Conservation (phyloP, 176 grass and related monocot species). For the Urochloa ruziziensis region DNA sequence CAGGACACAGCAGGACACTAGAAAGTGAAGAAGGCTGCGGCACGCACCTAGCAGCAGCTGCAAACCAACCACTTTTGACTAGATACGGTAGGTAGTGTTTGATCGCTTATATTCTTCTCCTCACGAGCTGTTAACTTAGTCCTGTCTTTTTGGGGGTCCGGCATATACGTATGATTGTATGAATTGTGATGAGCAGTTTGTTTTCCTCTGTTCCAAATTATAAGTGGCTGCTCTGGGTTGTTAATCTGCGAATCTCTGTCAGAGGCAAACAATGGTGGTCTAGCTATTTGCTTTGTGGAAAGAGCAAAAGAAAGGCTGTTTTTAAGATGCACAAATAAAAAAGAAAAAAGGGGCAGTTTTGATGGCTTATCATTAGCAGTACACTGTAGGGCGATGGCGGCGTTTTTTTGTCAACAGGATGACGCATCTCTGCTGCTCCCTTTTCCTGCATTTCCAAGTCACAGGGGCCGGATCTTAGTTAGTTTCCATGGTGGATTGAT, state of each 20-base stretch:
- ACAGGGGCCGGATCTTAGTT: background rate
- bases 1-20: background rate
- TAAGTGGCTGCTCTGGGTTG: background rate
- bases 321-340: background rate
- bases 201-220: too few species aligned
- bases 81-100: slow-evolving; percentile 21
- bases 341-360: background rate
- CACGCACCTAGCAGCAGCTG: background rate
- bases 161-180: too few species aligned
- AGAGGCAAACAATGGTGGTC: background rate
- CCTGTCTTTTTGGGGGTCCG: background rate
- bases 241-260: background rate
- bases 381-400: background rate
- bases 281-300: background rate
- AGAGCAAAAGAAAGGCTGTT: background rate
- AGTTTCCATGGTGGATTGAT: background rate
- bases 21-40: background rate
- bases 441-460: background rate
- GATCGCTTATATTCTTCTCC: slow-evolving; percentile 1
- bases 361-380: background rate
- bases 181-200: background rate
- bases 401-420: background rate
- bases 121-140: background rate
- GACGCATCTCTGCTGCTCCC: background rate
- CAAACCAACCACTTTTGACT: slow-evolving; percentile 22